Conservation (phyloP, 1,284 basidiomycete species). For the Chalciporus sp. region DNA sequence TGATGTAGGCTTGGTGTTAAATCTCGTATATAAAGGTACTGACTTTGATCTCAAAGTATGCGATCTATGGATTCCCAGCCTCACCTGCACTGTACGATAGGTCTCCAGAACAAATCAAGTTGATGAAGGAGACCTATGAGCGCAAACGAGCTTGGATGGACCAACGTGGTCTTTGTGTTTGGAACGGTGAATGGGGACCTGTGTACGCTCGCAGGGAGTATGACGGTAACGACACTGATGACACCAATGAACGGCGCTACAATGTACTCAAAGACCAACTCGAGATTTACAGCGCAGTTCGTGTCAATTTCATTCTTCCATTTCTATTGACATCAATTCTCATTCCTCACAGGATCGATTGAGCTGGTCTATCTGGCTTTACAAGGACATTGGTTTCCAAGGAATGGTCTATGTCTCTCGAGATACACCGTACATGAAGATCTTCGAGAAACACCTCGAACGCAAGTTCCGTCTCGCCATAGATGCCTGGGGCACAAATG, state of each 20-base stretch:
- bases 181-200: conserved; percentile 44
- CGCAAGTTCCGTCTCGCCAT: conserved; percentile 67
- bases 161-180: conserved; percentile 33
- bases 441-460: conserved; percentile 47
- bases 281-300: conserved; percentile 45
- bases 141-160: conserved; percentile 37
- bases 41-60: conserved; percentile 8
- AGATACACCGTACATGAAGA: conserved; percentile 51
- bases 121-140: conserved; percentile 33
- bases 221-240: conserved; percentile 31
- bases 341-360: conserved; percentile 35
- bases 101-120: conserved; percentile 33
- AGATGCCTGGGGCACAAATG: conserved; percentile 70
- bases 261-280: conserved; percentile 52
- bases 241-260: conserved; percentile 46
- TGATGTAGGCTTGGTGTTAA: conserved; percentile 25
- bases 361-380: conserved; percentile 62
- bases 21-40: neutral
- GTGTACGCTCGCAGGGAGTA: conserved; percentile 31
- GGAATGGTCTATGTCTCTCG: conserved; percentile 51
- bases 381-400: conserved; percentile 62
- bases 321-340: neutral
- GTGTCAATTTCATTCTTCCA: conserved; percentile 6
- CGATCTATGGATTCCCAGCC: conserved; percentile 44
- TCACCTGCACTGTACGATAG: conserved; percentile 34